These are phyloP conservation scores for Kwoniella sp. DNA, from an alignment of 768 basidiomycete genomes.

Conservation along the genomic window DNA sequence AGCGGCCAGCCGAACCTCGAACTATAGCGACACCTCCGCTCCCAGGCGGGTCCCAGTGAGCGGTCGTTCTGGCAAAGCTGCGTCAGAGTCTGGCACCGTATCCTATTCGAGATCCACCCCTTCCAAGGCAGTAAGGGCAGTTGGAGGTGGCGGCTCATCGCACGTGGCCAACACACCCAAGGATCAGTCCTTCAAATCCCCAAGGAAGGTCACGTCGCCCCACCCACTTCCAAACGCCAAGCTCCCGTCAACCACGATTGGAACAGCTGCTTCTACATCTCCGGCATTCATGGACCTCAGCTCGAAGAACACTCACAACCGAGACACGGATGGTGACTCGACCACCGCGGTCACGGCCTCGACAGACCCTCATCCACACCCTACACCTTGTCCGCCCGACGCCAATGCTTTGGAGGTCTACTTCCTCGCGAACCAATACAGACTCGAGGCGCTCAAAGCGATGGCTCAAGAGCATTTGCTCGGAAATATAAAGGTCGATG, in stretches of 20 bases:
- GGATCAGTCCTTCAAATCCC: neutral
- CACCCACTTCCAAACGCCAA: too few species aligned
- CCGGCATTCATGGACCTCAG: slow-evolving; percentile 17
- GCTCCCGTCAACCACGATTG: too few species aligned
- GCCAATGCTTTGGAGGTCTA: slow-evolving; percentile 76
- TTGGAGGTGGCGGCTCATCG: too few species aligned
- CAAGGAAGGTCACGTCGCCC: neutral
- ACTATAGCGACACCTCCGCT: neutral
- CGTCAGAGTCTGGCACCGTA: neutral
- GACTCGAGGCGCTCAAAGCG: slow-evolving; percentile 66
- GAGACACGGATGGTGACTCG: slow-evolving; percentile 9
- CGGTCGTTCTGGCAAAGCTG: neutral
- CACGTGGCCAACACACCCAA: neutral
- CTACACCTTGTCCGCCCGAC: slow-evolving; percentile 65
- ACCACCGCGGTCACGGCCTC: slow-evolving; percentile 15
- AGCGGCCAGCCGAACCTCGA: neutral
- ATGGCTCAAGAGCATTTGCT: slow-evolving; percentile 75
- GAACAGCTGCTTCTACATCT: neutral
- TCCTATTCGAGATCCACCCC: too few species aligned
- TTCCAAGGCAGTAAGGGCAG: too few species aligned
- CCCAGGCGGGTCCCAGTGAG: neutral
- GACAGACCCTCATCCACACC: slow-evolving; percentile 72
- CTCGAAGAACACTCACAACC: neutral
- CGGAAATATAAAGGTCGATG: slow-evolving; percentile 67
- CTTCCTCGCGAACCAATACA: slow-evolving; percentile 75